Evolutionary conservation across 2,329 filamentous ascomycete species (phyloP), one percentile per base, ranked within the genome.

Genomic region (Botryotinia calthae): DNA sequence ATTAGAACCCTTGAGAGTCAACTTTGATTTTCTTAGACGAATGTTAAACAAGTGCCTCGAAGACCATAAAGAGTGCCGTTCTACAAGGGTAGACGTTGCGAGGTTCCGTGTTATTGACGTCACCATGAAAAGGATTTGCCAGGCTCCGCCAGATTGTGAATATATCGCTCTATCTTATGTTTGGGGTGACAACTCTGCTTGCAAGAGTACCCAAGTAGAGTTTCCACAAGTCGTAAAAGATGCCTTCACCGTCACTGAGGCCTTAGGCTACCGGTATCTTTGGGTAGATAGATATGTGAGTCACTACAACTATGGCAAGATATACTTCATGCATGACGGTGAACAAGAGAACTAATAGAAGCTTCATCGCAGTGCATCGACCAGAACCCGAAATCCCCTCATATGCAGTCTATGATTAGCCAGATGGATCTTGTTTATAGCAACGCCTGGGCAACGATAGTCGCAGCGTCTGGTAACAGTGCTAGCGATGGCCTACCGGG

Each of bases 261-360:
- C 48, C 10, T 51, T 51, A n/a, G 25, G 48, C 48, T n/a, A n/a
- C 10, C 48, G 0, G 4, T 51, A 51, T n/a, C 48, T n/a, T 14
- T 51, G 48, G 48, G 48, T 51, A 14, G 48, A 51, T 51, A 10
- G 22, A 51, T 51, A 51, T 51, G 48, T 51, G 25, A 51, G 48
- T 51, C 48, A 25, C 48, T 51, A 51, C 48, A 51, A 22, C 25
- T 51, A n/a, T 51, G 1, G 48, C 4, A 51, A 14, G 1, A n/a
- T 51, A 1, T 1, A 51, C 1, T 14, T 0, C 22, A 6, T 51
- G 10, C 0, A 51, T n/a, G 48, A 51, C 22, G 1, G 4, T 7
- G 48, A 51, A 51, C 4, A 1, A 6, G 0, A n/a, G 48, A n/a
- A 51, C 48, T 51, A 14, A 51, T n/a, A n/a, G 48, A 14, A 51